Percentiles rank a stretch among this genome's conserved stretches.
Conservation (phyloP, 306 rosid genomes). For the Neltuma alba region DNA sequence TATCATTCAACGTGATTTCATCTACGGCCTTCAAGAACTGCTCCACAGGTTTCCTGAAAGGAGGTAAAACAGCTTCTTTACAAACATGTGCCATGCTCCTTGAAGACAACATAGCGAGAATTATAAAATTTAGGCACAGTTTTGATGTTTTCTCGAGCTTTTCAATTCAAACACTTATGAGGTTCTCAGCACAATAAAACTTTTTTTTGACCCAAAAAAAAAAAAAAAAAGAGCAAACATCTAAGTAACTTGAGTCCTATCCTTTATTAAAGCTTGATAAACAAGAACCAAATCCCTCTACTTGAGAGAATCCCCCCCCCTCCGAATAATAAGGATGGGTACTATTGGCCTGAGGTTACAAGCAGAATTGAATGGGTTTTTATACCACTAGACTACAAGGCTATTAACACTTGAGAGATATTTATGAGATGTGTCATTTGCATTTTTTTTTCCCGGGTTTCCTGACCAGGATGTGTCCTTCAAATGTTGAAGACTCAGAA, state of each 20-base stretch:
- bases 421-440: not conserved
- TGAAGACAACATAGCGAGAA: not conserved
- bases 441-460: too few relatives aligned
- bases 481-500: not conserved
- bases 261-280: not conserved
- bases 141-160: not conserved
- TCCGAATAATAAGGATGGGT: too few relatives aligned
- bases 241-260: not conserved
- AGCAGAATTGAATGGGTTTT: too few relatives aligned
- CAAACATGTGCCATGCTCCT: slow-evolving; percentile 17
- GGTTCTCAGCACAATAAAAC: not conserved
- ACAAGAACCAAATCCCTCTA: not conserved
- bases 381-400: too few relatives aligned
- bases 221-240: not conserved
- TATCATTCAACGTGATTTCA: slow-evolving; percentile 72
- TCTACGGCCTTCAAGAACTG: slow-evolving; percentile 84
- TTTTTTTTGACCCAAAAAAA: not conserved
- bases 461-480: too few relatives aligned
- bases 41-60: slow-evolving; percentile 86
- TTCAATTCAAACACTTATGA: not conserved
- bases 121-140: not conserved
- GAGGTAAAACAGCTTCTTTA: not conserved
- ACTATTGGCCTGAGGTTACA: too few relatives aligned
- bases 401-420: not conserved
- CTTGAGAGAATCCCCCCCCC: too few relatives aligned